Evolutionary conservation across 2,329 filamentous ascomycete species (phyloP), one percentile per base, ranked within the genome.

Genomic region (Fusarium poae): DNA sequence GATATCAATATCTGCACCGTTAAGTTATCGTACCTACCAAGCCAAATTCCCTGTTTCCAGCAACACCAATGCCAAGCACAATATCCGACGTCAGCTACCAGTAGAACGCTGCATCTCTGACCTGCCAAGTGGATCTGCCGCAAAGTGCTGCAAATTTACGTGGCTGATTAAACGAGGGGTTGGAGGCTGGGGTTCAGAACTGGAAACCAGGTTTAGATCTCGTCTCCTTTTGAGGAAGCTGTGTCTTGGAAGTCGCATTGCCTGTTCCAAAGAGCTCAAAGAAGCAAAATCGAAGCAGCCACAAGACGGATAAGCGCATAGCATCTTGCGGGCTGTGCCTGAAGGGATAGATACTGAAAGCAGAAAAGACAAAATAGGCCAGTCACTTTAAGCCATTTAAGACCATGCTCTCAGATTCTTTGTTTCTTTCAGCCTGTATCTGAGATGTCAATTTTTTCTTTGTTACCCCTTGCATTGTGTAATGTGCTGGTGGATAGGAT

Each of bases 121-220:
- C 64, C 53, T 50, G 15, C 42, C n/a, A 54, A 64, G 54, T 60
- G 62, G 52, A 57, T 62, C 37, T 64, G 49, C 59, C 40, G 42
- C 46, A 64, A 51, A 57, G 54, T 58, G 62, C 62, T 58, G 53
- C 60, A 71, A 73, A 71, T 73, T 74, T 67, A 61, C 56, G 71
- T 73, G 70, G 70, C 71, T 73, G 68, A 67, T 57, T 68, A 61
- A 48, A 72, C 53, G 71, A 74, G 72, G 70, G 71, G 67, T 64
- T 70, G 69, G 71, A 70, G 62, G 56, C 62, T 60, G 65, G 69
- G 60, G 58, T 48, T 56, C 42, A 62, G 46, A 29, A 20, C 43
- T 37, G n/a, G 32, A 48, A 54, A 56, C 43, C 49, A 52, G 50
- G 53, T 51, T 48, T 34, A 67, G 32, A 68, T 61, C 43, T 60